Evolutionary conservation across 768 basidiomycete genomes (phyloP).

Genomic region (Psilocybe tampanensis): DNA sequence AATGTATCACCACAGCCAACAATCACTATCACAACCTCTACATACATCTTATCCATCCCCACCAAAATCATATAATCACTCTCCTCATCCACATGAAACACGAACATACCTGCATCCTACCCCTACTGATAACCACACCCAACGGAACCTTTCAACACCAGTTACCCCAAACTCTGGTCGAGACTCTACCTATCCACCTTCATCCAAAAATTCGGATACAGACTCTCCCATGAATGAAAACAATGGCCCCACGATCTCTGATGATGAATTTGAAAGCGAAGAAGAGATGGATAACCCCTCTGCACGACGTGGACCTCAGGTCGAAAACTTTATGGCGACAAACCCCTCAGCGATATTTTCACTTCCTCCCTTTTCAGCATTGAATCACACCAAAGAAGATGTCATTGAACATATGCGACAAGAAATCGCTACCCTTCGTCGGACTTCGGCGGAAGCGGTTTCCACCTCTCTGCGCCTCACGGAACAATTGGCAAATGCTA

Average conservation of each 20-base stretch:
- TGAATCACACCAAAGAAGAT: constrained; percentile 39
- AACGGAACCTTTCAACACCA: constrained; percentile 16
- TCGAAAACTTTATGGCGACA: constrained; percentile 35
- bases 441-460: constrained; percentile 70
- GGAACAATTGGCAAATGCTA: constrained; percentile 69
- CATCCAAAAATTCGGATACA: constrained; percentile 39
- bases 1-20: constrained; percentile 4
- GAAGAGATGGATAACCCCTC: constrained; percentile 57
- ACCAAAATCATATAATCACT: constrained; percentile 8
- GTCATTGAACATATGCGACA: constrained; percentile 64
- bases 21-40: constrained; percentile 7
- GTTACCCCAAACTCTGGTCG: constrained; percentile 20
- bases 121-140: not conserved
- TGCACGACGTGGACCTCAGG: constrained; percentile 40
- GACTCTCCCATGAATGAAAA: constrained; percentile 37
- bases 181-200: constrained; percentile 23
- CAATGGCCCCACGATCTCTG: constrained; percentile 34
- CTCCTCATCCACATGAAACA: not conserved
- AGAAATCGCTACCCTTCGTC: constrained; percentile 64
- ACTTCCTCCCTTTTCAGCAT: constrained; percentile 46
- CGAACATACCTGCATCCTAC: not conserved
- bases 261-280: constrained; percentile 69
- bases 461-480: constrained; percentile 65
- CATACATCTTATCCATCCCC: constrained; percentile 5
- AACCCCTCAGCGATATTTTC: constrained; percentile 32